Conservation (phyloP, 2,329 filamentous ascomycete species). For the Claviceps fusiformis region DNA sequence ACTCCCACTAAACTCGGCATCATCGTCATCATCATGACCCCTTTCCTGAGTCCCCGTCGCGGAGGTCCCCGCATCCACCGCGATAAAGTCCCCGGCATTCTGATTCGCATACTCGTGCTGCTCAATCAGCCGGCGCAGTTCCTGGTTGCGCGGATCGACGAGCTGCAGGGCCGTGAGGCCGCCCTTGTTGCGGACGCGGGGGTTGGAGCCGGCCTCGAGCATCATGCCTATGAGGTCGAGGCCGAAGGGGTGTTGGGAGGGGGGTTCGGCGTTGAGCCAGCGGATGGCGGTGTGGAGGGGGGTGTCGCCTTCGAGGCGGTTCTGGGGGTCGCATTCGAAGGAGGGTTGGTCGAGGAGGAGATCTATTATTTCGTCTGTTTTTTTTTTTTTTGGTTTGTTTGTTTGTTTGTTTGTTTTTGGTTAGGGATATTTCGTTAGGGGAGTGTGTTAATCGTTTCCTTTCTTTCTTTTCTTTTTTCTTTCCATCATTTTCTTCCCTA, state of each 20-base stretch:
- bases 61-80: constrained; percentile 10
- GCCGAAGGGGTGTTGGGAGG: constrained; percentile 50
- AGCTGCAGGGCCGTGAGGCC: constrained; percentile 59
- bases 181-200: constrained; percentile 52
- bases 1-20: constrained; percentile 49
- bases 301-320: constrained; percentile 59
- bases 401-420: no score
- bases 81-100: constrained; percentile 45
- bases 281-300: constrained; percentile 67
- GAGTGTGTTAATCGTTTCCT: no score
- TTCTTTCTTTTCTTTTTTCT: background rate
- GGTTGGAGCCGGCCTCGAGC: constrained; percentile 59
- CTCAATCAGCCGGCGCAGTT: constrained; percentile 48
- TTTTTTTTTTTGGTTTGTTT: no score
- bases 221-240: constrained; percentile 61
- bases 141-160: constrained; percentile 55
- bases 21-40: constrained; percentile 26
- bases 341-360: constrained; percentile 69
- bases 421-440: no score
- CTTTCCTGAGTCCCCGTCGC: background rate
- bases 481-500: background rate
- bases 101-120: constrained; percentile 54
- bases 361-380: constrained; percentile 64
- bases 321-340: constrained; percentile 72
- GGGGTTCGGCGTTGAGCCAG: constrained; percentile 57